These are phyloP conservation scores for Candida oleophila DNA, from an alignment of 805 yeast genomes.

Conservation along the genomic window DNA sequence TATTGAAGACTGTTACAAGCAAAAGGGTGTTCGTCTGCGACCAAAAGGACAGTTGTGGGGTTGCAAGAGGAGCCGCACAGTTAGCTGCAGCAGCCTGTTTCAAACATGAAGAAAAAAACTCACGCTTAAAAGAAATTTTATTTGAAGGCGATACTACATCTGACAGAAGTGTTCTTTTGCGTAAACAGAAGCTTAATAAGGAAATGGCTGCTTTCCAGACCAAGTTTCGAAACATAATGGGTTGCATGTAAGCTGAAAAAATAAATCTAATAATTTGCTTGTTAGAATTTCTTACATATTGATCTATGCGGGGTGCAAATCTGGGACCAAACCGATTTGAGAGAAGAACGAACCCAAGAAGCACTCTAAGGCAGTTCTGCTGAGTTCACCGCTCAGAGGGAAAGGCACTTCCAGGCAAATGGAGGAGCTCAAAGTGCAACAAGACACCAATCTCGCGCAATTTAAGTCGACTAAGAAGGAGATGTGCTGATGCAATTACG, in stretches of 20 bases:
- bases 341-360: too few relatives aligned
- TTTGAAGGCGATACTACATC: background rate
- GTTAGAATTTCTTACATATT: too few relatives aligned
- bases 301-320: background rate
- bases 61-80: constrained; percentile 12
- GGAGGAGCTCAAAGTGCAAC: too few relatives aligned
- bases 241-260: background rate
- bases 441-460: too few relatives aligned
- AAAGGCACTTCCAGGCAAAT: too few relatives aligned
- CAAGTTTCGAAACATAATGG: background rate
- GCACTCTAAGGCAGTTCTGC: too few relatives aligned
- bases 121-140: background rate
- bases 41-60: constrained; percentile 8
- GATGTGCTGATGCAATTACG: too few relatives aligned
- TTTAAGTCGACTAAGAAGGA: too few relatives aligned
- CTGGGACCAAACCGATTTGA: too few relatives aligned
- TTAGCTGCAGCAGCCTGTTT: background rate
- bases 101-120: background rate
- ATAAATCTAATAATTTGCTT: too few relatives aligned
- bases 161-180: background rate
- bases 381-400: too few relatives aligned
- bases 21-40: constrained; percentile 2
- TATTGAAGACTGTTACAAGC: constrained; percentile 5
- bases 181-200: background rate
- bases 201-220: background rate